A percentile compares a stretch with the other conserved stretches of the same genome.
Conservation (phyloP, 1,139 yeast species). For the Yamadazyma jaroonii region DNA sequence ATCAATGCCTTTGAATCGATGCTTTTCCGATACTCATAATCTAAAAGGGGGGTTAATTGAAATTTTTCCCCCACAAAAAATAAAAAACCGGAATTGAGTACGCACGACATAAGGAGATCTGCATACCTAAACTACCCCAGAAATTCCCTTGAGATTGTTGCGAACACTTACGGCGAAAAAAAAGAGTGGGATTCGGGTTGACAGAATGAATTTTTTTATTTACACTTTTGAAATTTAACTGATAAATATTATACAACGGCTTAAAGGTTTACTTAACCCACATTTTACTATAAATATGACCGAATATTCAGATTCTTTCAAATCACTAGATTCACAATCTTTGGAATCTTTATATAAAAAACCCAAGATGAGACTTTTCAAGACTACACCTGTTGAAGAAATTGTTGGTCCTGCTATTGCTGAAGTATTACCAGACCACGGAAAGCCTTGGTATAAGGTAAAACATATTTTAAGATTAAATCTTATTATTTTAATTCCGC, state of each 20-base stretch:
- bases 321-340: too few relatives aligned
- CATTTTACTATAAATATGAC: background rate
- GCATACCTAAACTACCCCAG: too few relatives aligned
- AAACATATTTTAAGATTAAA: slow-evolving; percentile 13
- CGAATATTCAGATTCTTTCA: too few relatives aligned
- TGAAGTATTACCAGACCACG: slow-evolving; percentile 13
- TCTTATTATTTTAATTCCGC: slow-evolving; percentile 12
- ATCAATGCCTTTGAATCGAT: too few relatives aligned
- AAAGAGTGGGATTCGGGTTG: background rate
- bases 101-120: too few relatives aligned
- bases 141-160: too few relatives aligned
- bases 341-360: background rate
- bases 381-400: slow-evolving; percentile 6
- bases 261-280: background rate
- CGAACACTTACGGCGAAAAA: too few relatives aligned
- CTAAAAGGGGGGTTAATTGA: too few relatives aligned
- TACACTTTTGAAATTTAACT: background rate
- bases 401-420: slow-evolving; percentile 19
- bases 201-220: slow-evolving; percentile 1
- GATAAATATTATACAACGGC: too few relatives aligned
- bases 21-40: too few relatives aligned
- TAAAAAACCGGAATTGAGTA: too few relatives aligned
- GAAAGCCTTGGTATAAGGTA: slow-evolving; percentile 14
- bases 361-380: slow-evolving; percentile 6
- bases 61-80: too few relatives aligned